Evolutionary conservation across 2,329 filamentous ascomycete species (phyloP).

Genomic region (Paracoccidioides lutzii): DNA sequence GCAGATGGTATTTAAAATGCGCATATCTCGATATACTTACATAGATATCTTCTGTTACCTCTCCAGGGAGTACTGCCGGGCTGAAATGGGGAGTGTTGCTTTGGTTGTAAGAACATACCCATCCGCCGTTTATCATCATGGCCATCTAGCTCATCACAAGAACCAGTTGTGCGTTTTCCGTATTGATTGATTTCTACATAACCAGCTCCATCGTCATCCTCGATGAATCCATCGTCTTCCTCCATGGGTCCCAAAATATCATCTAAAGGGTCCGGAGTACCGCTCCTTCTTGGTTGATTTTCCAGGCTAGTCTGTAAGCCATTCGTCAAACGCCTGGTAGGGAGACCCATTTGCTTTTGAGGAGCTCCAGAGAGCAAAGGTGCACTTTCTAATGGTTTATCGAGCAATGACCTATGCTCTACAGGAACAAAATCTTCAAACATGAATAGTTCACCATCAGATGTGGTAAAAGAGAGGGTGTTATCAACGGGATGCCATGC

Average conservation of each 20-base stretch:
- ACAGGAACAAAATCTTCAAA: constrained; percentile 47
- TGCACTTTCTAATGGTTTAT: constrained; percentile 53
- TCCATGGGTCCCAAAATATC: constrained; percentile 59
- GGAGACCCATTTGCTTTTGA: constrained; percentile 52
- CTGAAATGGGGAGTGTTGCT: constrained; percentile 76
- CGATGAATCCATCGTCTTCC: constrained; percentile 69
- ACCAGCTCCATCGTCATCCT: constrained; percentile 89
- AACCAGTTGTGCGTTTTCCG: constrained; percentile 48
- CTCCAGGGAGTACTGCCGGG: constrained; percentile 92
- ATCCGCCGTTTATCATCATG: constrained; percentile 40
- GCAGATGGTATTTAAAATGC: constrained; percentile 6
- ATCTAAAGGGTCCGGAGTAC: constrained; percentile 65
- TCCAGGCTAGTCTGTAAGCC: constrained; percentile 42
- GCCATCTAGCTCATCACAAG: constrained; percentile 34
- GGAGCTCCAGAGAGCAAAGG: constrained; percentile 71
- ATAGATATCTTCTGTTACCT: constrained; percentile 84
- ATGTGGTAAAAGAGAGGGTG: constrained; percentile 79
- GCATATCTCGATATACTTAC: constrained; percentile 26
- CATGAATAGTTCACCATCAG: constrained; percentile 86
- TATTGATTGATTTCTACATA: constrained; percentile 57
- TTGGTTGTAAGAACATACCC: constrained; percentile 43
- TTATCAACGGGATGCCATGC: constrained; percentile 88
- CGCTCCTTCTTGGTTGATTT: constrained; percentile 38
- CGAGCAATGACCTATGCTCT: constrained; percentile 37
- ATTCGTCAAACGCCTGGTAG: constrained; percentile 43